A percentile compares a stretch with the other conserved stretches of the same genome.
These are phyloP conservation scores for Tetradesmus lagerheimii DNA, from an alignment of 139 green algal genomes.

Conservation along the genomic window DNA sequence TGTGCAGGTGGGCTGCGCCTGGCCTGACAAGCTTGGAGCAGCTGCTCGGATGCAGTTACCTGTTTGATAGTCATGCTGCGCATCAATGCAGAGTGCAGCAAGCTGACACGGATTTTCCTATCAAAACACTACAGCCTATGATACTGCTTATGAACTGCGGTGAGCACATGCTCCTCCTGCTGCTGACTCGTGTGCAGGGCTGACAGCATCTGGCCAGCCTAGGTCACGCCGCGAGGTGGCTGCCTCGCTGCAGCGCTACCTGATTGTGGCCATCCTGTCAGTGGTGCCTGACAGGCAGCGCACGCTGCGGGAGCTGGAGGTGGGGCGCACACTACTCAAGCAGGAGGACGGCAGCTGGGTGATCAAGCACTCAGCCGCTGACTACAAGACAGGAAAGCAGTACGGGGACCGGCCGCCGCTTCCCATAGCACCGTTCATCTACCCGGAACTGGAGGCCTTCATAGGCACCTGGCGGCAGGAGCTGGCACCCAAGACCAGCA, in stretches of 20 bases:
- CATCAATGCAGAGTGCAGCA: too few relatives aligned
- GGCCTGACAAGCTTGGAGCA: background rate
- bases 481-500: slow-evolving; percentile 49
- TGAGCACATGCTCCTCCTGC: background rate
- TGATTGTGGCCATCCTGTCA: slow-evolving; percentile 79
- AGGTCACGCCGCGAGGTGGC: slow-evolving; percentile 47
- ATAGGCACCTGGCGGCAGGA: slow-evolving; percentile 60
- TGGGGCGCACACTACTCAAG: slow-evolving; percentile 74
- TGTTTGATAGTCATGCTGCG: too few relatives aligned
- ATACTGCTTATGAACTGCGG: too few relatives aligned
- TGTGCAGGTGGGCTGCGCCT: slow-evolving; percentile 41
- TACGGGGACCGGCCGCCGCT: slow-evolving; percentile 79
- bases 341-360: slow-evolving; percentile 63
- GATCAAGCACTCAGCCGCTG: slow-evolving; percentile 64
- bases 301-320: slow-evolving; percentile 78
- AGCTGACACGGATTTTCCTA: too few relatives aligned
- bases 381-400: slow-evolving; percentile 82
- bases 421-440: slow-evolving; percentile 64
- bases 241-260: slow-evolving; percentile 72
- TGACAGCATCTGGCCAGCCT: background rate
- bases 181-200: slow-evolving; percentile 15
- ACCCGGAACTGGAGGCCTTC: slow-evolving; percentile 75
- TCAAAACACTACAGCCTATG: too few relatives aligned
- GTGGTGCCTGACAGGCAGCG: slow-evolving; percentile 84
- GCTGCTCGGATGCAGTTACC: background rate